Conservation (phyloP, 306 rosid genomes). For the Pyrus bretschneideri region DNA sequence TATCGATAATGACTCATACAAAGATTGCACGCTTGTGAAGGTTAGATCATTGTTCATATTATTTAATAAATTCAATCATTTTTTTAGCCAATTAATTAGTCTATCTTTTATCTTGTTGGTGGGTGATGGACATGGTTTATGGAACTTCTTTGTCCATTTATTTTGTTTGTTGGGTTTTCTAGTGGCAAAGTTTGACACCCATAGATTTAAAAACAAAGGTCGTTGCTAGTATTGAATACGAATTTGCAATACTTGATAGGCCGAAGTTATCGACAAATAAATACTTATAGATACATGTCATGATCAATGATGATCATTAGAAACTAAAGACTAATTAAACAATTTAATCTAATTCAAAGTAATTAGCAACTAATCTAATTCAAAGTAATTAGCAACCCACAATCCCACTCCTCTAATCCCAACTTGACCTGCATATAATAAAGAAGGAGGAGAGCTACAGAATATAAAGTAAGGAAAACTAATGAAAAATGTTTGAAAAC, state of each 20-base stretch:
- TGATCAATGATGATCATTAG: too few species aligned
- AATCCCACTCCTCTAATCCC: neutral
- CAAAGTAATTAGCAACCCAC: neutral
- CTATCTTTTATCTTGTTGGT: neutral
- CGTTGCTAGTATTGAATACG: too few species aligned
- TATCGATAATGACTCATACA: conserved; percentile 72
- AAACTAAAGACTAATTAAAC: too few species aligned
- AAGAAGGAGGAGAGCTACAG: neutral
- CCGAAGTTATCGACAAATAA: too few species aligned
- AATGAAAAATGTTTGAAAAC: too few species aligned
- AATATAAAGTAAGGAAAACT: too few species aligned
- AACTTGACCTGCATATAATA: neutral
- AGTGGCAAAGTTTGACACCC: neutral
- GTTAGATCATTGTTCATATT: conserved; percentile 24
- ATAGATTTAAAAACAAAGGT: neutral
- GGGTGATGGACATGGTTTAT: neutral
- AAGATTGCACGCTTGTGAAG: conserved; percentile 74
- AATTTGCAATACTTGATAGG: too few species aligned
- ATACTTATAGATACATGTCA: too few species aligned
- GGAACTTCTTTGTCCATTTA: too few species aligned
- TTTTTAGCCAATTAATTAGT: neutral
- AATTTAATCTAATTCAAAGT: too few species aligned
- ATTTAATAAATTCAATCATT: neutral
- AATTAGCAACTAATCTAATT: too few species aligned
- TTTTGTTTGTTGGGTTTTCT: too few species aligned